Evolutionary conservation across 352 stramenopile genomes (phyloP).

Genomic region (Phytophthora palmivora): DNA sequence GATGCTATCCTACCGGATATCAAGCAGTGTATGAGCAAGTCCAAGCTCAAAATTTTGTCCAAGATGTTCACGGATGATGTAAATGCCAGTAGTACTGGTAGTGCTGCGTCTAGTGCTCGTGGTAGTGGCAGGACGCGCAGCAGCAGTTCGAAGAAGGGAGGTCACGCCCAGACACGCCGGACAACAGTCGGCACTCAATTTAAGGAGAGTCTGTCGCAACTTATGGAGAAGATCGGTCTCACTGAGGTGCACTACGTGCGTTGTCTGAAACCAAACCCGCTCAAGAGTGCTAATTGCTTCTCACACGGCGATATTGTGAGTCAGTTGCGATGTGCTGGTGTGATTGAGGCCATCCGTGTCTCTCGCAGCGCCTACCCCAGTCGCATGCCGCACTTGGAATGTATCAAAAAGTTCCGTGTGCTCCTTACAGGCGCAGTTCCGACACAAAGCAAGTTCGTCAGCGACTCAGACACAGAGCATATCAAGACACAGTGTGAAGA

Average conservation of each 20-base stretch:
- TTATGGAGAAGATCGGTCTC: constrained; percentile 90
- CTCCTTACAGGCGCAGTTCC: constrained; percentile 41
- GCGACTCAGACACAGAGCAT: constrained; percentile 56
- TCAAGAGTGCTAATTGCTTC: constrained; percentile 81
- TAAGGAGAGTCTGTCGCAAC: constrained; percentile 79
- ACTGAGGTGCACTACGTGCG: constrained; percentile 90
- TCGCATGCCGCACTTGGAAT: constrained; percentile 79
- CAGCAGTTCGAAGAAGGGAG: constrained; percentile 51
- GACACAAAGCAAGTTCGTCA: constrained; percentile 39
- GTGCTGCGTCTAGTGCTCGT: constrained; percentile 12
- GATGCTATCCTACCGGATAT: constrained; percentile 87
- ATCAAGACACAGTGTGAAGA: constrained; percentile 70
- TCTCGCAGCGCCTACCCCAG: constrained; percentile 87
- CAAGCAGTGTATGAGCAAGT: constrained; percentile 86
- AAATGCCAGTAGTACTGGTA: constrained; percentile 31
- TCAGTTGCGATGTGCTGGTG: constrained; percentile 83
- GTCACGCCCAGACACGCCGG: constrained; percentile 63
- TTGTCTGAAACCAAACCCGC: constrained; percentile 83
- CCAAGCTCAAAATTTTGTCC: constrained; percentile 62
- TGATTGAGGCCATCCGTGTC: constrained; percentile 89
- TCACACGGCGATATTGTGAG: constrained; percentile 80
- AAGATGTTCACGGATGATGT: constrained; percentile 75
- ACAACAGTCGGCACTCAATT: constrained; percentile 88
- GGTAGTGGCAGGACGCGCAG: constrained; percentile 25
- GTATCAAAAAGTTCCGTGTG: constrained; percentile 84